Conservation (phyloP, 2,329 filamentous ascomycete genomes). For the Pyrenochaeta sp. region DNA sequence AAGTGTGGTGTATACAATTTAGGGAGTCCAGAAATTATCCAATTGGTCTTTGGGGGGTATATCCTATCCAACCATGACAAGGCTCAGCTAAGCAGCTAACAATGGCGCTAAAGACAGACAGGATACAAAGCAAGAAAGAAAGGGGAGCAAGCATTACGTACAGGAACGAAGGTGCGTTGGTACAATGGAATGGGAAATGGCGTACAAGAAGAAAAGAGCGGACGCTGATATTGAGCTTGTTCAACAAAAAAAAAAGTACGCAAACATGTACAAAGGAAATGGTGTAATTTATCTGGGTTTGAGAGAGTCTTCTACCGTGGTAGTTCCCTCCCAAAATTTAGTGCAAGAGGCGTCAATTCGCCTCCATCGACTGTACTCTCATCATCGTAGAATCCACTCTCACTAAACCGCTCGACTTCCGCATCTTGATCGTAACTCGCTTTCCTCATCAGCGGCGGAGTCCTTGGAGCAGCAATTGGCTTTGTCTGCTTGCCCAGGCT, state of each 20-base stretch:
- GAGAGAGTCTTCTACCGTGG: slow-evolving; percentile 9
- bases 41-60: slow-evolving; percentile 4
- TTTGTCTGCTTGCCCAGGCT: slow-evolving; percentile 36
- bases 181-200: neutral
- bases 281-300: neutral
- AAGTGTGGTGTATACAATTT: slow-evolving; percentile 1
- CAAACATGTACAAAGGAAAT: slow-evolving; percentile 1
- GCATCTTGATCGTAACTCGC: slow-evolving; percentile 68
- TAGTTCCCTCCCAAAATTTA: slow-evolving; percentile 45
- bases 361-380: slow-evolving; percentile 55
- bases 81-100: neutral
- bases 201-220: neutral
- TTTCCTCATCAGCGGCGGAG: slow-evolving; percentile 64
- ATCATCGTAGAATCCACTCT: slow-evolving; percentile 60
- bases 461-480: slow-evolving; percentile 43
- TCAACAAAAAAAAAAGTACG: neutral
- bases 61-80: neutral
- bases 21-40: neutral
- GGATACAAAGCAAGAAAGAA: neutral
- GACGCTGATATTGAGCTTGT: neutral
- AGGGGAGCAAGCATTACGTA: slow-evolving; percentile 2
- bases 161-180: neutral
- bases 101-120: slow-evolving; percentile 3
- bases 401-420: slow-evolving; percentile 59
- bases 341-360: slow-evolving; percentile 43